Evolutionary conservation across 1,139 yeast genomes (phyloP).

Genomic region (Kodamaea fungicola): DNA sequence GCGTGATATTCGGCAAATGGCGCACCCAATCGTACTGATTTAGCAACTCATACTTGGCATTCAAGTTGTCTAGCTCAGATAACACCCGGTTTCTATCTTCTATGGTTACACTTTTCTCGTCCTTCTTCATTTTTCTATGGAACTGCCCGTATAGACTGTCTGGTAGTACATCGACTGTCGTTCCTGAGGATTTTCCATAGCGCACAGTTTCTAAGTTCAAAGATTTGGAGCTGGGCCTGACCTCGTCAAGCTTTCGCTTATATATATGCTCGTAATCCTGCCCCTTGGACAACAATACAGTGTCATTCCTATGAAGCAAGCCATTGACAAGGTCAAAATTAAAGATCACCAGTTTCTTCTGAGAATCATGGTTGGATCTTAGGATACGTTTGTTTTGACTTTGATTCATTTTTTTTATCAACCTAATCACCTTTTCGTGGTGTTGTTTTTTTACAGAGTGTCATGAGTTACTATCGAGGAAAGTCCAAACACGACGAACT

Average conservation of each 20-base stretch:
- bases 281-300: slow-evolving; percentile 11
- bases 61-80: slow-evolving; percentile 50
- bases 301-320: slow-evolving; percentile 21
- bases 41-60: slow-evolving; percentile 42
- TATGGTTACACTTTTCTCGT: slow-evolving; percentile 60
- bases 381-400: slow-evolving; percentile 14
- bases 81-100: slow-evolving; percentile 51
- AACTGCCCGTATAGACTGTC: slow-evolving; percentile 47
- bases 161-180: slow-evolving; percentile 35
- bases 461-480: slow-evolving; percentile 9
- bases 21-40: slow-evolving; percentile 55
- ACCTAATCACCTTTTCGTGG: not conserved
- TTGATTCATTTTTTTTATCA: not conserved
- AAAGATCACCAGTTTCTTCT: slow-evolving; percentile 18
- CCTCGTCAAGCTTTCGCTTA: not conserved
- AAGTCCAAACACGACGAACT: slow-evolving; percentile 1
- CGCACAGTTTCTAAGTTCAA: slow-evolving; percentile 1
- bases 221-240: slow-evolving; percentile 2
- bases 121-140: slow-evolving; percentile 63
- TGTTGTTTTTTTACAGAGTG: not conserved
- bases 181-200: not conserved
- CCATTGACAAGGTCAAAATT: slow-evolving; percentile 31
- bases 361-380: slow-evolving; percentile 18
- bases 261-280: not conserved
- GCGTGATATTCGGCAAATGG: slow-evolving; percentile 50